Evolutionary conservation across 2,329 filamentous ascomycete species (phyloP).

Genomic region (Venturia asperata): DNA sequence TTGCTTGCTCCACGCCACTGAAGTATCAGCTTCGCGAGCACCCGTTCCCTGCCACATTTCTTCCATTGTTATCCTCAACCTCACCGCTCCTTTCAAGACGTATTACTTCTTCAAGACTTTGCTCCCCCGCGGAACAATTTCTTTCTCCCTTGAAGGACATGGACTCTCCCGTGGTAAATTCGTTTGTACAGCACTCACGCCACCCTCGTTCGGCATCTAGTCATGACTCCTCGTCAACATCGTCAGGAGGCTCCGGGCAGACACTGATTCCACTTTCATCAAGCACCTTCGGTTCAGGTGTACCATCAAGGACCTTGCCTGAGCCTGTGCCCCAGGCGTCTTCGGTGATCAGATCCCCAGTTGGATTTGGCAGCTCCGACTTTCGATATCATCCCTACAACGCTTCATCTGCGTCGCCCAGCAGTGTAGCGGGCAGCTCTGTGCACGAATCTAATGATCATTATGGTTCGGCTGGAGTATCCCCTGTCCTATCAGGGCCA

Average conservation of each 20-base stretch:
- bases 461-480: slow-evolving; percentile 30
- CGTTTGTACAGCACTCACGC: slow-evolving; percentile 18
- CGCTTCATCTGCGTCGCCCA: slow-evolving; percentile 19
- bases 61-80: background rate
- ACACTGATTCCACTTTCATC: slow-evolving; percentile 30
- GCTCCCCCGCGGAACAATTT: background rate
- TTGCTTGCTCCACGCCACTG: slow-evolving; percentile 1
- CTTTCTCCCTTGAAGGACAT: background rate
- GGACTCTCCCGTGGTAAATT: slow-evolving; percentile 14
- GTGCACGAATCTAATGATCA: slow-evolving; percentile 16
- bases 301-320: slow-evolving; percentile 16
- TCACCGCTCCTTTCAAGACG: slow-evolving; percentile 1
- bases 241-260: slow-evolving; percentile 30
- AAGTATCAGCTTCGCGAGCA: background rate
- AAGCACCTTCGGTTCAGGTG: slow-evolving; percentile 27
- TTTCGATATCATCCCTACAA: slow-evolving; percentile 19
- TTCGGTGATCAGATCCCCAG: slow-evolving; percentile 28
- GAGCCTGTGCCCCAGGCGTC: slow-evolving; percentile 27
- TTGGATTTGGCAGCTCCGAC: slow-evolving; percentile 13
- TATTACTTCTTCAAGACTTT: background rate
- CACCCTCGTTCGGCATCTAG: slow-evolving; percentile 21
- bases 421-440: slow-evolving; percentile 18
- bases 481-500: slow-evolving; percentile 37
- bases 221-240: slow-evolving; percentile 30
- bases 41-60: background rate